A percentile compares a stretch with the other conserved stretches of the same genome.
Conservation (phyloP, 1,139 yeast species). For the Candida dubliniensis region DNA sequence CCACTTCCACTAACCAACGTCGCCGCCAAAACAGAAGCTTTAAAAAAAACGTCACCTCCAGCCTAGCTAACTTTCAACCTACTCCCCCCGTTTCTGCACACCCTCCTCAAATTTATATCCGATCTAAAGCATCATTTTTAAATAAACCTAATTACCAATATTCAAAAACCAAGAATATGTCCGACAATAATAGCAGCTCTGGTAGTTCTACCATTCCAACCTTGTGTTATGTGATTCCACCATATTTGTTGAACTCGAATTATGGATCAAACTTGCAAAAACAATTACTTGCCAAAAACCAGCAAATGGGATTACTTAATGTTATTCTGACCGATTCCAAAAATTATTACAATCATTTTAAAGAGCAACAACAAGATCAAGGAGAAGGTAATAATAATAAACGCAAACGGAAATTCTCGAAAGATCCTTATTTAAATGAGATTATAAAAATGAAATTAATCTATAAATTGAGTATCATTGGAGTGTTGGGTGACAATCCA, state of each 20-base stretch:
- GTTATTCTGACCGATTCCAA: constrained; percentile 29
- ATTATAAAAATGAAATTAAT: constrained; percentile 37
- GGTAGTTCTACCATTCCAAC: neutral
- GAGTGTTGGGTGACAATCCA: constrained; percentile 40
- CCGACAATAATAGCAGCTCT: neutral
- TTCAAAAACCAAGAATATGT: no score
- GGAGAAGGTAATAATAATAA: constrained; percentile 8
- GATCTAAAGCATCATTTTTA: no score
- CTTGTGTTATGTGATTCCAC: constrained; percentile 41
- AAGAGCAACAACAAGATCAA: constrained; percentile 3
- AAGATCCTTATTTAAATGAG: constrained; percentile 31
- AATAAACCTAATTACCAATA: no score
- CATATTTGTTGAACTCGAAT: constrained; percentile 42
- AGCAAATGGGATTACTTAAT: constrained; percentile 29
- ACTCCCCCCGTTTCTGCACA: no score
- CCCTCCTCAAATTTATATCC: no score
- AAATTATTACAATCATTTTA: constrained; percentile 17
- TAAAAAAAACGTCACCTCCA: no score
- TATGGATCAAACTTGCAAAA: constrained; percentile 36
- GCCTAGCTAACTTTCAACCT: no score
- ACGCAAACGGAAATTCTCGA: constrained; percentile 21
- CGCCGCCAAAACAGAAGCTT: no score
- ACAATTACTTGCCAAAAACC: constrained; percentile 23
- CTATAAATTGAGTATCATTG: constrained; percentile 39
- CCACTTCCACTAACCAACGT: no score